These are phyloP conservation scores for Fusarium dimerum DNA, from an alignment of 2,329 filamentous ascomycete species.

Conservation along the genomic window DNA sequence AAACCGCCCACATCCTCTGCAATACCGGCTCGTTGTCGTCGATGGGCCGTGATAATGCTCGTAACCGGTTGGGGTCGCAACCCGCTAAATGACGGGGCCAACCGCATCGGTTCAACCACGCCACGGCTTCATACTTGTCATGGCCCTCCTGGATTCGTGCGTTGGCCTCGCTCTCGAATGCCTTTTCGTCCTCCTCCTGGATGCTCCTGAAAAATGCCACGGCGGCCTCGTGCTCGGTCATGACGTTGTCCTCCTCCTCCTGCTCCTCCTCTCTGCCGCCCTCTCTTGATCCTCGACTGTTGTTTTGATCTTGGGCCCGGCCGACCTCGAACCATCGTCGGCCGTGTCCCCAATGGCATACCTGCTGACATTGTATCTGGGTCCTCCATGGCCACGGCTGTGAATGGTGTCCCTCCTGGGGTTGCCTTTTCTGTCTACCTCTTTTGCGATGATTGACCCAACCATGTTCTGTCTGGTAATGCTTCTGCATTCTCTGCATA, in stretches of 20 bases:
- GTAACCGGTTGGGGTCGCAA: not conserved
- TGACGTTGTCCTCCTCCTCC: not conserved
- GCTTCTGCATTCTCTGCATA: not conserved
- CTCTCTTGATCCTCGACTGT: not conserved
- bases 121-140: not conserved
- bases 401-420: not conserved
- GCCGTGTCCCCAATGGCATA: not conserved
- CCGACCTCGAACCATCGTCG: not conserved
- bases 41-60: not conserved
- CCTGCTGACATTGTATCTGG: not conserved
- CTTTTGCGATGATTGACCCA: not conserved
- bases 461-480: not conserved
- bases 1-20: constrained; percentile 16
- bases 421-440: not conserved
- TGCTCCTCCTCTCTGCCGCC: not conserved
- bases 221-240: not conserved
- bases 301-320: no score
- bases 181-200: not conserved
- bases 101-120: not conserved
- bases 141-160: not conserved
- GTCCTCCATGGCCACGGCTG: not conserved
- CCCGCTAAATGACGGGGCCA: not conserved
- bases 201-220: not conserved
- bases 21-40: not conserved
- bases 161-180: not conserved